Conservation (phyloP, 192 early-diverging fungal species). For the Coemansia aciculifera region DNA sequence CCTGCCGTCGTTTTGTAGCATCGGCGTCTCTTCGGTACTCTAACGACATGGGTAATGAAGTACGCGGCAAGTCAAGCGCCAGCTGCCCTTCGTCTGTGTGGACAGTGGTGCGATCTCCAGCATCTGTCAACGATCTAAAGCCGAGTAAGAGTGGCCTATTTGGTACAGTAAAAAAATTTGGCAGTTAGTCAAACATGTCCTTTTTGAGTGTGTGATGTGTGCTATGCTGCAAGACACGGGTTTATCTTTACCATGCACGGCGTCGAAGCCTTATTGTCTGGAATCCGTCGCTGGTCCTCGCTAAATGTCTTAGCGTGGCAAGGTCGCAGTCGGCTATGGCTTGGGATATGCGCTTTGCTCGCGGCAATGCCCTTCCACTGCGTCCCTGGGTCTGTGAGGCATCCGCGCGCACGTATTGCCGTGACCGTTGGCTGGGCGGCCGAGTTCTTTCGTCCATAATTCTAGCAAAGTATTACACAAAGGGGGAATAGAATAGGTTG, state of each 20-base stretch:
- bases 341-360: constrained; percentile 39
- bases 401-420: background rate
- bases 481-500: background rate
- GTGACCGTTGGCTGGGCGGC: background rate
- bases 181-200: background rate
- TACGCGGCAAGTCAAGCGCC: constrained; percentile 40
- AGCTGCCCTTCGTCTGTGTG: constrained; percentile 48
- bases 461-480: background rate
- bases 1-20: constrained; percentile 52
- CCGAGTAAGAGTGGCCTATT: constrained; percentile 46
- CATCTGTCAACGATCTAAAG: constrained; percentile 37
- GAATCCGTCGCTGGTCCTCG: constrained; percentile 38
- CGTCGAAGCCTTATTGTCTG: constrained; percentile 38
- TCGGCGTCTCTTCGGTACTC: constrained; percentile 27
- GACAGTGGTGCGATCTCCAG: constrained; percentile 6
- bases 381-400: background rate
- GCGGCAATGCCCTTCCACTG: constrained; percentile 13
- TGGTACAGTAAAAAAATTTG: background rate
- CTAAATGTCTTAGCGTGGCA: constrained; percentile 39
- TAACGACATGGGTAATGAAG: constrained; percentile 22
- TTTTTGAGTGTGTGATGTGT: background rate
- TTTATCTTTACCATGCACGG: constrained; percentile 30
- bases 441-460: constrained; percentile 1
- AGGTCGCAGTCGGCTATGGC: constrained; percentile 37
- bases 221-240: background rate